phyloP scores from a whole-genome alignment of 2,329 filamentous ascomycete species.

The Davidsoniella neocaledoniae region DNA sequence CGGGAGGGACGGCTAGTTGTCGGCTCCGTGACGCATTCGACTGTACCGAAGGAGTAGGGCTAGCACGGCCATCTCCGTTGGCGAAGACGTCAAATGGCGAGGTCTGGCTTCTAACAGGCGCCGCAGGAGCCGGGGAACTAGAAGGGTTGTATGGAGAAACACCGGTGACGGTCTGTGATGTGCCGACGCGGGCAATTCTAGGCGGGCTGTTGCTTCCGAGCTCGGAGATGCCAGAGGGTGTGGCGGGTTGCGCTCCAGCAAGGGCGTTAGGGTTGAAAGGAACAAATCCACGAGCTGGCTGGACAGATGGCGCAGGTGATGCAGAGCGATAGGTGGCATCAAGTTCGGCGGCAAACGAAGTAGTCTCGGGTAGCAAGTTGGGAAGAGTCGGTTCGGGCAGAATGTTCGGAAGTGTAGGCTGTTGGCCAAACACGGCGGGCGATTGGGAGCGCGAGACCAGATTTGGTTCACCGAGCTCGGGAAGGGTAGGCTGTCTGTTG shows the following conservation, averaged over 20 bases:
- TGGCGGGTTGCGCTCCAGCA: neutral
- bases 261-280: slow-evolving; percentile 8
- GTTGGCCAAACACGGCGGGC: slow-evolving; percentile 5
- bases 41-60: slow-evolving; percentile 18
- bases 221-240: slow-evolving; percentile 18
- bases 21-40: neutral
- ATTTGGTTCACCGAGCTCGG: slow-evolving; percentile 1
- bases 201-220: slow-evolving; percentile 18
- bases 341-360: neutral
- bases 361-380: slow-evolving; percentile 11
- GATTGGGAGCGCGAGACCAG: neutral
- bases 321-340: slow-evolving; percentile 13
- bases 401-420: slow-evolving; percentile 9
- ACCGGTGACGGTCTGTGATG: slow-evolving; percentile 1
- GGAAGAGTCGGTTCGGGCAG: slow-evolving; percentile 13
- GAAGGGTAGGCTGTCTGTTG: slow-evolving; percentile 14
- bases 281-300: slow-evolving; percentile 14
- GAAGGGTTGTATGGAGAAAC: too few relatives aligned
- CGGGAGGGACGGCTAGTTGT: neutral
- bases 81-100: slow-evolving; percentile 18
- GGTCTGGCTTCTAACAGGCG: slow-evolving; percentile 13
- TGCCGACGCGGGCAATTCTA: slow-evolving; percentile 15
- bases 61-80: slow-evolving; percentile 19
- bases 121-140: slow-evolving; percentile 7
- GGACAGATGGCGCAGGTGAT: slow-evolving; percentile 15